Evolutionary conservation across 768 basidiomycete species (phyloP), one percentile per base, ranked within the genome.

Genomic region (Suillus americanus): DNA sequence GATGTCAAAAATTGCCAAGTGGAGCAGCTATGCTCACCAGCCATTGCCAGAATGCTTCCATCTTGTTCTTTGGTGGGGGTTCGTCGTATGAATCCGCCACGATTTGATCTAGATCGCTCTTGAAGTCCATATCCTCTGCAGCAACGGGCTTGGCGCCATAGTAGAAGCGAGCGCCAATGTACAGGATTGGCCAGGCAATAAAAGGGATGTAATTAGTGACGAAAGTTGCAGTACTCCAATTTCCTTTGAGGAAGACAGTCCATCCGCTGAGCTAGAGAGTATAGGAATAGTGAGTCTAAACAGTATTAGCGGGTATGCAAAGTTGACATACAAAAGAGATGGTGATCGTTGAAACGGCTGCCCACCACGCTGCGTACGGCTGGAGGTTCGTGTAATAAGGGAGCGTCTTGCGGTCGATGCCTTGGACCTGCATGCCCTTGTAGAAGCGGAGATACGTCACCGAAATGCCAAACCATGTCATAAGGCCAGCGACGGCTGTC

Each of bases 361-460:
- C 78, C 54, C 80, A 85, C 79, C 85, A 92, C n/a, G 90, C 91
- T 18, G 89, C 89, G 68, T 74, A 94, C 1, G 92, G 92, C 70
- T 94, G 89, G 9, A 95, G 62, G 18, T 70, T 77, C 20, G 89
- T 86, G 9, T 76, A 72, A 77, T 86, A 98, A 0, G 96, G 95
- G 8, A 98, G 82, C 6, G 77, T 83, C 16, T 62, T 77, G 54
- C 96, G 84, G 71, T 91, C 83, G 71, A 89, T 85, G 13, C 92
- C 92, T 73, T 98, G 97, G 2, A 73, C 86, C 73, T 89, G 89
- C 79, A 90, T 71, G 64, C 95, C 97, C n/a, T 82, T 75, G 75
- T 94, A 83, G 83, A 97, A 97, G 56, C 95, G 89, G 62, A 92
- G 66, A 72, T 92, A 94, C 14, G 89, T 90, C 61, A 93, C 40